Evolutionary conservation across 768 basidiomycete genomes (phyloP).

Genomic region (Obba rivulosa): DNA sequence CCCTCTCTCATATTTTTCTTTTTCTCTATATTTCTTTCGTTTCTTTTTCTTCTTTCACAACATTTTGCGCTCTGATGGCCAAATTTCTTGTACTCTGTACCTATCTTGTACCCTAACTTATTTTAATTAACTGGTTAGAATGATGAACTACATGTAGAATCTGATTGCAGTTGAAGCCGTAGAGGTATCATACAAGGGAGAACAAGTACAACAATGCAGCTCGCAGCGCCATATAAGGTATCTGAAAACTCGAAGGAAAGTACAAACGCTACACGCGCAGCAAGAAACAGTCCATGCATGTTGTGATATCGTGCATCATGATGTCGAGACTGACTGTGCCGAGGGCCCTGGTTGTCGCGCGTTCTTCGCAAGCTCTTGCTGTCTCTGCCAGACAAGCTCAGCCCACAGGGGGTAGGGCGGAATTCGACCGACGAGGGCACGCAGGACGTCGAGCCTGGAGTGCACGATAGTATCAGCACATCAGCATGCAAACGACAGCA

Average conservation of each 20-base stretch:
- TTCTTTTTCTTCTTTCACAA: too few species aligned
- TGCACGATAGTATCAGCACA: not conserved
- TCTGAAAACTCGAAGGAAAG: not conserved
- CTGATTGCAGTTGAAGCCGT: too few species aligned
- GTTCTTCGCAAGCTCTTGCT: slow-evolving; percentile 38
- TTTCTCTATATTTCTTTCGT: too few species aligned
- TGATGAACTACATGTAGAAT: too few species aligned
- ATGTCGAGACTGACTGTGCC: not conserved
- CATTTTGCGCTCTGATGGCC: too few species aligned
- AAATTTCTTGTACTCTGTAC: too few species aligned
- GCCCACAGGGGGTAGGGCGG: slow-evolving; percentile 94
- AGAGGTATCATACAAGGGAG: too few species aligned
- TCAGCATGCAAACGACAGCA: not conserved
- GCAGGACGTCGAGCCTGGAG: slow-evolving; percentile 77
- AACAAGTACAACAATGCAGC: too few species aligned
- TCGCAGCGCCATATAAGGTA: not conserved
- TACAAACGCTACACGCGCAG: not conserved
- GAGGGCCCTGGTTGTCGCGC: not conserved
- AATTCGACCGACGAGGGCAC: slow-evolving; percentile 81
- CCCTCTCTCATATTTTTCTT: too few species aligned
- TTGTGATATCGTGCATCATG: not conserved
- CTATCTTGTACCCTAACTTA: too few species aligned
- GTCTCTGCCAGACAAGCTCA: slow-evolving; percentile 83
- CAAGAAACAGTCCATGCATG: not conserved
- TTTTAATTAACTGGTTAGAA: too few species aligned